Evolutionary conservation across 169 alveolate genomes (phyloP), one percentile per base, ranked within the genome.

Genomic region (Cyclospora cayetanensis): DNA sequence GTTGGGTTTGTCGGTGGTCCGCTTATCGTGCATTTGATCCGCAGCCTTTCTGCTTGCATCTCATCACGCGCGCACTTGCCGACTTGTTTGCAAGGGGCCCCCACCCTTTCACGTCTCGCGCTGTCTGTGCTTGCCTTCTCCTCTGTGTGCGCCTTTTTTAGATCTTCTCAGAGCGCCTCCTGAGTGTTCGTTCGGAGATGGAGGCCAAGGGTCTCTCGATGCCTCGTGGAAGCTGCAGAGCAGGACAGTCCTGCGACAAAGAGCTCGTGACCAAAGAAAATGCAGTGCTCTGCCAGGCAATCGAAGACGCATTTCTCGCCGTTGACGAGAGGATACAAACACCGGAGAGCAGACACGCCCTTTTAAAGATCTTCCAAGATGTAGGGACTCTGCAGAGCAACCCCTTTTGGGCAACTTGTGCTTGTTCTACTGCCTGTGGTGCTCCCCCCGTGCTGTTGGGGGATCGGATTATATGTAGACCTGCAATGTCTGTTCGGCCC

Each of bases 281-380:
- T 18, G 90, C 90, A n/a, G 60, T 55, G 1, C 53, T 82, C 35
- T 82, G 90, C 82, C 70, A 74, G 25, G 93, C 93, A 0, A 31
- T 90, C 2, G 90, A 90, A 66, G 90, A 91, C 27, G 93, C 97
- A 4, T 95, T 95, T 85, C 89, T 95, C 70, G 93, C 80, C 53
- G 87, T 95, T 53, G 97, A 95, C 43, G 96, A 94, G 27, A 95
- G 91, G 88, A 95, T 95, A 96, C 95, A 94, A 53, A 90, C 91
- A 34, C 94, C 95, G 46, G 91, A 95, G 29, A 92, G 93, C 25
- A 94, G 95, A 74, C 90, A 93, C 42, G 96, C 94, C 87, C 95
- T 93, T 42, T 93, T 92, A 55, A 93, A 91, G n/a, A 50, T 90
- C 70, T 90, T 80, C 74, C 93, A 93, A 31, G 74, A 84, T 65